phyloP scores from a whole-genome alignment of 495 filamentous ascomycete species.

The Aspergillus olivimuriae region DNA sequence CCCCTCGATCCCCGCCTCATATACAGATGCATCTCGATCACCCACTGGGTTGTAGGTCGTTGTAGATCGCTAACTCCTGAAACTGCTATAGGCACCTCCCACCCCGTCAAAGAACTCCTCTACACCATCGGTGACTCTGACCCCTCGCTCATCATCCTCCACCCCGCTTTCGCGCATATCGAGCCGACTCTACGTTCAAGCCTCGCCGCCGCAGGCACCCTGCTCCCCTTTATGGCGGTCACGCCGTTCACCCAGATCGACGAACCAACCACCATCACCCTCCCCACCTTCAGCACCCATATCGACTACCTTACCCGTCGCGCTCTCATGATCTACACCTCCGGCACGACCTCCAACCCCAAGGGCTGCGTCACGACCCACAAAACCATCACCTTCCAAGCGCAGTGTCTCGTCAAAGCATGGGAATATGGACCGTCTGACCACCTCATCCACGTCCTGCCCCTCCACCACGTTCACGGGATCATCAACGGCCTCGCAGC shows the following conservation, averaged over 20 bases:
- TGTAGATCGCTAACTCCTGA: neutral
- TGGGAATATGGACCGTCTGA: conserved; percentile 32
- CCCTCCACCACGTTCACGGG: conserved; percentile 40
- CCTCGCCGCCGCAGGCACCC: conserved; percentile 15
- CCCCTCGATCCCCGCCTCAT: too few relatives aligned
- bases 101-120: conserved; percentile 36
- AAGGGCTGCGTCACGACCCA: conserved; percentile 42
- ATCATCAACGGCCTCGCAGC: conserved; percentile 38
- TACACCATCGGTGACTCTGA: conserved; percentile 40
- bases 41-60: too few relatives aligned
- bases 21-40: too few relatives aligned
- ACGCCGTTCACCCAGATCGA: conserved; percentile 24
- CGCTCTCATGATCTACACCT: conserved; percentile 43
- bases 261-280: conserved; percentile 6
- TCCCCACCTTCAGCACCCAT: conserved; percentile 26
- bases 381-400: conserved; percentile 40
- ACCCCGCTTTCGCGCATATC: conserved; percentile 33
- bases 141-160: conserved; percentile 36
- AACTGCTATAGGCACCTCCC: conserved; percentile 33
- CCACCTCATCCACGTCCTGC: conserved; percentile 39
- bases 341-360: conserved; percentile 38
- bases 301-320: conserved; percentile 25
- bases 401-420: conserved; percentile 29
- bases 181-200: conserved; percentile 25
- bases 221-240: conserved; percentile 29